These are phyloP conservation scores for Lactuca sativa DNA, from an alignment of 129 eudicot species.

Conservation along the genomic window DNA sequence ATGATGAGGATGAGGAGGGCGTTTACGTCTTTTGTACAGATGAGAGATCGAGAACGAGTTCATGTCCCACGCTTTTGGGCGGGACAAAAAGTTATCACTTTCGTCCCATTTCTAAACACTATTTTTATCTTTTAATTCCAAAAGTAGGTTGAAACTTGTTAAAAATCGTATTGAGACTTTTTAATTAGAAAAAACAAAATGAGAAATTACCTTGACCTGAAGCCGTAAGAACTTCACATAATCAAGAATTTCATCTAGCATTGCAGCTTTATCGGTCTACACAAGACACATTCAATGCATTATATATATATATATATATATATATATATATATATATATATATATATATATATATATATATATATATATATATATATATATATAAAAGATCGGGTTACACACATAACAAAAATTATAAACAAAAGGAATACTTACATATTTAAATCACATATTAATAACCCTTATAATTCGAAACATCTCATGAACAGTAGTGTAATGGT, in stretches of 20 bases:
- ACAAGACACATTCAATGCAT: constrained; percentile 20
- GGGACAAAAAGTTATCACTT: no score
- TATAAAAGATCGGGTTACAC: constrained; percentile 1
- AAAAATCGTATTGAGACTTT: not conserved
- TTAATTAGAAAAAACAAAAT: not conserved
- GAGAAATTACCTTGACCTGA: constrained; percentile 78
- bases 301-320: constrained; percentile 24
- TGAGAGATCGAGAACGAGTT: no score
- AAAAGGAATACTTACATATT: no score
- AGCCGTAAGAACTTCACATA: constrained; percentile 92
- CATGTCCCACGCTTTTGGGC: no score
- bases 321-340: constrained; percentile 19
- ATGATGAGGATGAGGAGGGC: no score
- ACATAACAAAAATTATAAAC: not conserved
- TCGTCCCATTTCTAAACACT: no score
- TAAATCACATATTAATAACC: no score
- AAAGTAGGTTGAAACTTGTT: no score
- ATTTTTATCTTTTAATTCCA: no score
- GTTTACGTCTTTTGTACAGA: no score
- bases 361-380: constrained; percentile 24
- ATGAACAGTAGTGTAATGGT: no score
- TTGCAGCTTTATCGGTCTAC: constrained; percentile 96
- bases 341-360: constrained; percentile 24
- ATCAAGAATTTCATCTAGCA: constrained; percentile 96
- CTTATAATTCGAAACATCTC: no score